A percentile compares a stretch with the other conserved stretches of the same genome.
Conservation (phyloP, 352 stramenopile species). For the Phytophthora colocasiae region DNA sequence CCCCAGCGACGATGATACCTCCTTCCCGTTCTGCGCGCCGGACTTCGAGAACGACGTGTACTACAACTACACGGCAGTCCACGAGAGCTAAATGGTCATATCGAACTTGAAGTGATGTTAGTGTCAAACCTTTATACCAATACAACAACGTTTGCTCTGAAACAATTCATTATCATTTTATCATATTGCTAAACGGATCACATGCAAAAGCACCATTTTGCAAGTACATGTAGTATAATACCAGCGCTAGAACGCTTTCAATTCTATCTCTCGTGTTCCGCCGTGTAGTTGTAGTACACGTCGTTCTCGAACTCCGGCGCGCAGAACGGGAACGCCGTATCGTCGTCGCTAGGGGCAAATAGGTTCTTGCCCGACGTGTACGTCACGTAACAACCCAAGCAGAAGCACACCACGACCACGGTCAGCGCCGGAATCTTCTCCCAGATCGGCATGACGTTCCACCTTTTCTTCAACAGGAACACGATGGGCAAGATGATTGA, state of each 20-base stretch:
- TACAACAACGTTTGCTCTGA: background rate
- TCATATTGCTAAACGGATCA: background rate
- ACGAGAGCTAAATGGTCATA: constrained; percentile 26
- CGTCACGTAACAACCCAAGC: constrained; percentile 41
- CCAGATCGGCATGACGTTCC: constrained; percentile 31
- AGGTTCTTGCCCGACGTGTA: constrained; percentile 41
- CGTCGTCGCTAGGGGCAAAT: constrained; percentile 34
- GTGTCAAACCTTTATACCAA: background rate
- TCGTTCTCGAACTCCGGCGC: constrained; percentile 39
- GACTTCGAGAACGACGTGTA: constrained; percentile 47
- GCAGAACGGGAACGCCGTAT: constrained; percentile 44
- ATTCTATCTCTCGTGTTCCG: constrained; percentile 33
- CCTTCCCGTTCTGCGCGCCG: constrained; percentile 44
- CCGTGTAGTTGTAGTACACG: constrained; percentile 55
- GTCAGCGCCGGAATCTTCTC: constrained; percentile 31
- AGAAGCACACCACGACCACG: constrained; percentile 37
- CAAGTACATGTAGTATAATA: background rate
- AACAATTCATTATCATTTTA: background rate
- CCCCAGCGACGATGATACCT: constrained; percentile 23
- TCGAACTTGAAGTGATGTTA: background rate
- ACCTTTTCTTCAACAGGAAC: constrained; percentile 47
- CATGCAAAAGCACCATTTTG: background rate
- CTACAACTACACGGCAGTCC: constrained; percentile 47
- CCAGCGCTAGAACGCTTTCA: background rate
- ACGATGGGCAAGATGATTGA: constrained; percentile 56